Base-by-base conservation (phyloP, 305 asterid species). In the Euphrasia arctica region DNA sequence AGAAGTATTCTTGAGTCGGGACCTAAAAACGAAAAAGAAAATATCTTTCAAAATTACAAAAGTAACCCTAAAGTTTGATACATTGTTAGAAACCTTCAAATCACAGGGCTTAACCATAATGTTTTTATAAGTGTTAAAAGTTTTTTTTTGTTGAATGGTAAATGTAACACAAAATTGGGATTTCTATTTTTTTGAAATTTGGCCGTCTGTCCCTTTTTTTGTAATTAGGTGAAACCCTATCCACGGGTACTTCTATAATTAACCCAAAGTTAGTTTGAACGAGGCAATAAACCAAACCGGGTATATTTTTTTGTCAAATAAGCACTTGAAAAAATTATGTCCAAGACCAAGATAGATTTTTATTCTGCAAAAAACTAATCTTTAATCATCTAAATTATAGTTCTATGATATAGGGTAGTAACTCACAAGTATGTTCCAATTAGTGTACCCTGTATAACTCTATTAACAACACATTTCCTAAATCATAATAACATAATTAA, bases 361-460 rank as follows among this genome's bases (percentile, higher is more conserved):
- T 39, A 50, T 50, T 31, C 28, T 14, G 28, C 45, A 31, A 13
- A 49, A 63, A 63, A 34, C 25, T 15, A 15, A 48, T 41, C 13
- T n/a, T 51, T 51, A 15, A 34, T 25, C 59, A 25, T 51, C 62
- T 22, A 50, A n/a, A 6, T 50, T 9, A 31, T 32, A 39, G 22
- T 18, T 18, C 22, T 18, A 18, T 45, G 64, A 62, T 11, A 29
- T 50, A 28, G 45, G 27, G 50, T 54, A 52, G 39, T 13, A 58
- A 47, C 57, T 66, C 57, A 56, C 59, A 47, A 25, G 51, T n/a
- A 36, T 7, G 31, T 39, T 4, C 48, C 60, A 13, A 65, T 27
- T 31, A 65, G 22, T 34, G 8, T 5, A 34, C 5, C 8, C 1
- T 42, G 51, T 14, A 45, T 54, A 42, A 3, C 41, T 8, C 54